phyloP scores from a whole-genome alignment of 331 rosid species.

The Acacia concinna region DNA sequence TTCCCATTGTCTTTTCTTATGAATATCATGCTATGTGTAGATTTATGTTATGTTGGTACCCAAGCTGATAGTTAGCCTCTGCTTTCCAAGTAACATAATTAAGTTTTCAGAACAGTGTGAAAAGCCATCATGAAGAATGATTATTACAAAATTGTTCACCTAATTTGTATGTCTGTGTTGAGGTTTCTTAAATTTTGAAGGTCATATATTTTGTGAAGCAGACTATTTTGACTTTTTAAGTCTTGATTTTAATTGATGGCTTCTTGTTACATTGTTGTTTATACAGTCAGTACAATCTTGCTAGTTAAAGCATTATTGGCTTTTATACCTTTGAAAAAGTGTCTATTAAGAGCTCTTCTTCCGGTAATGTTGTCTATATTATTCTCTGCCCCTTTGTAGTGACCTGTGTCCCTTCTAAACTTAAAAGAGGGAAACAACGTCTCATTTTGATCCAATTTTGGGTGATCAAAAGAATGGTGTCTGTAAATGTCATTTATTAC shows the following conservation, averaged over 20 bases:
- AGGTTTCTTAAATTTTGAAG: not conserved
- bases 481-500: not conserved
- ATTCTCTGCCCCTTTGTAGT: not conserved
- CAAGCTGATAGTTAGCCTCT: not conserved
- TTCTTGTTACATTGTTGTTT: not conserved
- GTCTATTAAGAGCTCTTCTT: not conserved
- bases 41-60: slow-evolving; percentile 13
- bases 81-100: not conserved
- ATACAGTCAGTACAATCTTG: not conserved
- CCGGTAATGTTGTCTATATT: not conserved
- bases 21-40: slow-evolving; percentile 7
- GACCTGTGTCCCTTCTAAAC: not conserved
- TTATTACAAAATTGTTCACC: not conserved
- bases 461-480: not conserved
- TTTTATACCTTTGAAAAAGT: not conserved
- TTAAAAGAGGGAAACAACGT: not conserved
- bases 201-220: slow-evolving; percentile 9
- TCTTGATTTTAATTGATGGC: not conserved
- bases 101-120: slow-evolving; percentile 10
- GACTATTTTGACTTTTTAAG: not conserved
- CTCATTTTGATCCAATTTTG: too few species aligned
- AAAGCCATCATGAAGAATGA: not conserved
- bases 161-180: not conserved
- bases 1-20: slow-evolving; percentile 5
- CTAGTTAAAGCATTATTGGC: not conserved